These are phyloP conservation scores for Hypoxylon rubiginosum DNA, from an alignment of 2,329 filamentous ascomycete genomes.

Conservation along the genomic window DNA sequence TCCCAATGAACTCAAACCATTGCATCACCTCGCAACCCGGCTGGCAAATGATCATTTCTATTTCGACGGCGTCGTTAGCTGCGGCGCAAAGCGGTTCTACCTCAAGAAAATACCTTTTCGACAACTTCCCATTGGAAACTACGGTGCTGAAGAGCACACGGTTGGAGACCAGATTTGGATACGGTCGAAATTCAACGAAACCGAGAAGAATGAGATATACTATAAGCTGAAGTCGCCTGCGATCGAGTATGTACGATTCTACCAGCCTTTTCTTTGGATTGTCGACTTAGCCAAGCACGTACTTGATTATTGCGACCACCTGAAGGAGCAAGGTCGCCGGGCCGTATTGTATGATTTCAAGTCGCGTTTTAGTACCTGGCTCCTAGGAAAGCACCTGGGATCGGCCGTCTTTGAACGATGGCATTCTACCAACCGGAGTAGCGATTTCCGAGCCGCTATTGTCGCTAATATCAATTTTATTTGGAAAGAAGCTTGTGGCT, in stretches of 20 bases:
- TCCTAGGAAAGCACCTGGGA: constrained; percentile 59
- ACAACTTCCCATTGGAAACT: constrained; percentile 75
- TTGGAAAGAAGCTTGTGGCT: constrained; percentile 71
- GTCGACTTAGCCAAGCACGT: constrained; percentile 78
- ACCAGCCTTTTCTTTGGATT: constrained; percentile 76
- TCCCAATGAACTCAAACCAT: constrained; percentile 65
- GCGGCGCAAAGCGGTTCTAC: constrained; percentile 60
- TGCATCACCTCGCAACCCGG: constrained; percentile 65
- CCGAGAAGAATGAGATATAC: constrained; percentile 64
- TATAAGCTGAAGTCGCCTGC: constrained; percentile 73
- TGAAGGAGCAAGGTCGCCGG: constrained; percentile 47
- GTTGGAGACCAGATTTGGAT: constrained; percentile 73
- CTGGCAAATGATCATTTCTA: constrained; percentile 56
- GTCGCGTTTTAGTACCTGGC: constrained; percentile 69
- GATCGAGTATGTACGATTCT: constrained; percentile 72
- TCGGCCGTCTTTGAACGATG: constrained; percentile 65
- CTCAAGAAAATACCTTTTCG: constrained; percentile 69
- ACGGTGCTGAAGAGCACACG: constrained; percentile 63
- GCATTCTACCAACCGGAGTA: constrained; percentile 61
- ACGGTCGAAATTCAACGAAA: constrained; percentile 63
- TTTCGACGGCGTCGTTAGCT: constrained; percentile 72
- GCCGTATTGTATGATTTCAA: constrained; percentile 71
- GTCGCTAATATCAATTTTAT: constrained; percentile 73
- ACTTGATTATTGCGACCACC: constrained; percentile 71
- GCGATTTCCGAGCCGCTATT: constrained; percentile 75